phyloP scores from a whole-genome alignment of 768 basidiomycete species.

The Podaxis mareebaensis region DNA sequence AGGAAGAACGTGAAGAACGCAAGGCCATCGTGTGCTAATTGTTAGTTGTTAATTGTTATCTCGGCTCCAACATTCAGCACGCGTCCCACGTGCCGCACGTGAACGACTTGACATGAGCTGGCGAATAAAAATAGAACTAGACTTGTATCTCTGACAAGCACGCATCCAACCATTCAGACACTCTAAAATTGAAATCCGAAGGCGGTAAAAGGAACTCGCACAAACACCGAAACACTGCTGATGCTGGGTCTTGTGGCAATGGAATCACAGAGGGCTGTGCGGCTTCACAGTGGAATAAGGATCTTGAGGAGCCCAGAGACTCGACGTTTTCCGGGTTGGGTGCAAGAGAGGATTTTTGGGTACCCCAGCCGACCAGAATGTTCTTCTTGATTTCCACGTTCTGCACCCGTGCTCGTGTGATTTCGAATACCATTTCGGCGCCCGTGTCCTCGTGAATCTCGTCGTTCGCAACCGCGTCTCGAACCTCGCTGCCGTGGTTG shows the following conservation, averaged over 20 bases:
- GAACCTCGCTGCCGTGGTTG: constrained; percentile 14
- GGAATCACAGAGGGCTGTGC: constrained; percentile 18
- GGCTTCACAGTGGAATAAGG: background rate
- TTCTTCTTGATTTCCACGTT: constrained; percentile 53
- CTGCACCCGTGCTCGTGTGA: constrained; percentile 47
- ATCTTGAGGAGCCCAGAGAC: background rate
- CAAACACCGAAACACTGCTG: constrained; percentile 41
- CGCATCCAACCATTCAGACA: background rate
- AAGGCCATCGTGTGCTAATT: background rate
- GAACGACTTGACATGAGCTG: background rate
- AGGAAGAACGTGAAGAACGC: background rate
- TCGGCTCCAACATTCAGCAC: background rate
- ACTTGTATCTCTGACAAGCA: background rate
- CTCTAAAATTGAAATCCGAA: constrained; percentile 18
- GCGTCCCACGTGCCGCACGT: background rate
- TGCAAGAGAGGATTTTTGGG: background rate
- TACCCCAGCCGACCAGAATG: constrained; percentile 36
- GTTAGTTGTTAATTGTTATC: background rate
- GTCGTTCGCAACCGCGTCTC: constrained; percentile 21
- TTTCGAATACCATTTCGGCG: constrained; percentile 35
- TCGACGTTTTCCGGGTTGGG: background rate
- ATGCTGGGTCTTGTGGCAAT: constrained; percentile 24
- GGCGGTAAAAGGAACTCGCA: constrained; percentile 50
- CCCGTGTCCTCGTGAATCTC: constrained; percentile 21
- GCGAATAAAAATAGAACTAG: background rate